Base-by-base conservation (phyloP, 2,329 filamentous ascomycete species). In the Lasiodiplodia hormozganensis region DNA sequence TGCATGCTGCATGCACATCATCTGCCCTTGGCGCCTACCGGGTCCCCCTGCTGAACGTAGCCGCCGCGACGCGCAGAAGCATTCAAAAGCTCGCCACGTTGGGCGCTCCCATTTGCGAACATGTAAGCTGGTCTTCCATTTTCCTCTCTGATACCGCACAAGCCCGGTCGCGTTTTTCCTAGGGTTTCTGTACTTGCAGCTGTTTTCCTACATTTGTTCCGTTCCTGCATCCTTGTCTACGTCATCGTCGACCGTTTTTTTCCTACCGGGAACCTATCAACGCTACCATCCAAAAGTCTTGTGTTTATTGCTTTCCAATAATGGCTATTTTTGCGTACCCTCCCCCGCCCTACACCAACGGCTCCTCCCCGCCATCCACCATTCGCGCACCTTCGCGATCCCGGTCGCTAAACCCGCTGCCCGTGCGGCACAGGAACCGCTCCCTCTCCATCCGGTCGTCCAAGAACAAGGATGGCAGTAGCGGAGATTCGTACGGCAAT, bases 391-490 rank as follows among this genome's bases (percentile, higher is more conserved):
- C 69, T 54, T 74, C 72, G 64, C 72, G 73, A 62, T 70, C 71
- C 16, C 65, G 72, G 71, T 78, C 74, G 68, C 79, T 78, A 73
- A 82, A 72, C 70, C 71, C 70, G 53, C 70, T 75, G 62, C 70
- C 72, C 43, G 70, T 71, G 36, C 71, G 70, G 54, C 18, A 67
- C 51, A 92, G 90, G 90, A 90, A 92, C 76, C 91, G 91, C 75
- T 88, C 89, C 70, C 86, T 93, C 70, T 93, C 91, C 36, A 88
- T 92, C 76, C 90, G 91, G 74, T 91, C 90, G 70, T 81, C 75
- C 69, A 70, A 80, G 70, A 70, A 80, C 70, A 80, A 82, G 69
- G 78, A 70, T 78, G 78, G 71, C 78, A 40, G 71, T 78, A 40
- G 51, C 60, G 47, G 34, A 5, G 60, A 52, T 47, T 52, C 47